Evolutionary conservation across 2,329 filamentous ascomycete genomes (phyloP).

Genomic region (Massarina eburnea): DNA sequence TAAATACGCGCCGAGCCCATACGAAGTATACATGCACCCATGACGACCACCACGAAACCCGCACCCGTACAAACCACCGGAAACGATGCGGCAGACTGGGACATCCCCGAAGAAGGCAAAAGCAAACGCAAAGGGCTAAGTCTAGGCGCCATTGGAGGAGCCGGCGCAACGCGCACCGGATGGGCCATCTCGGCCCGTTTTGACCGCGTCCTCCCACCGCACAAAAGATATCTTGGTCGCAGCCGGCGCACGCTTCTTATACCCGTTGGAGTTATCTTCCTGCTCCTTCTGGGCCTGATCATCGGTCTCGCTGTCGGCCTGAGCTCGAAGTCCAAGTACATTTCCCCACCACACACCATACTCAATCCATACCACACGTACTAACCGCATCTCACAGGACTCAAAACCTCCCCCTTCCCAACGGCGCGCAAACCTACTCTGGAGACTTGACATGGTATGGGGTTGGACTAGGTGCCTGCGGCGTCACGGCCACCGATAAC

Average conservation of each 20-base stretch:
- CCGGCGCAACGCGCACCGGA: slow-evolving; percentile 5
- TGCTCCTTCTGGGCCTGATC: slow-evolving; percentile 38
- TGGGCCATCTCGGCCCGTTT: slow-evolving; percentile 25
- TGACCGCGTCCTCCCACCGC: slow-evolving; percentile 34
- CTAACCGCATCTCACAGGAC: slow-evolving; percentile 12
- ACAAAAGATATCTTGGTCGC: slow-evolving; percentile 38
- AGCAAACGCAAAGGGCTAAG: slow-evolving; percentile 3
- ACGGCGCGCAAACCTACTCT: slow-evolving; percentile 54
- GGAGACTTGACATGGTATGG: slow-evolving; percentile 72
- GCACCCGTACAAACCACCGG: background rate
- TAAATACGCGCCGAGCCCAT: background rate
- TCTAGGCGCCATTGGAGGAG: background rate
- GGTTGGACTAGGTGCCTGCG: slow-evolving; percentile 70
- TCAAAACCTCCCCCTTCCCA: slow-evolving; percentile 55
- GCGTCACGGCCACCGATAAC: slow-evolving; percentile 53
- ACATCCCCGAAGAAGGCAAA: slow-evolving; percentile 11
- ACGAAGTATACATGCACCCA: background rate
- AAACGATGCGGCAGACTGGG: slow-evolving; percentile 10
- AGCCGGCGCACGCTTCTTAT: slow-evolving; percentile 38
- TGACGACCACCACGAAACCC: background rate
- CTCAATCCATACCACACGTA: background rate
- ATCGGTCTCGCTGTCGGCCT: slow-evolving; percentile 44
- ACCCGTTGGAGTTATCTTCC: slow-evolving; percentile 22
- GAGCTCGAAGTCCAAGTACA: slow-evolving; percentile 6
- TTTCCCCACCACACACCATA: background rate